phyloP scores from a whole-genome alignment of 208 protist species.

The Naegleria gruberi region DNA sequence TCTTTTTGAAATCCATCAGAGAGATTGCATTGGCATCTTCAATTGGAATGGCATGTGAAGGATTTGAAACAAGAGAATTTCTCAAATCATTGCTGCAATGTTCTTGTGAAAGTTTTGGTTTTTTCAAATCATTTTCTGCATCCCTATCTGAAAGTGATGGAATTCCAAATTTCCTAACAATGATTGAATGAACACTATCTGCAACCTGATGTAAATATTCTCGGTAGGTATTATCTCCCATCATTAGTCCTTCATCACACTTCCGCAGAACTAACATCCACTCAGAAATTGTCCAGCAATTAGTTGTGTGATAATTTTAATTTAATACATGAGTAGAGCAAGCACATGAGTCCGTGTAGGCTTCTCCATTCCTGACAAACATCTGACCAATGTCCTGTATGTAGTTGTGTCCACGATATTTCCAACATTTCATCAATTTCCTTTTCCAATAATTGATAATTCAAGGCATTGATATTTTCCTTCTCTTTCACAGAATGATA shows the following conservation, averaged over 20 bases:
- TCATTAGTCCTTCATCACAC: not conserved
- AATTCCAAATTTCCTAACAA: not conserved
- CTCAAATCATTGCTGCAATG: not conserved
- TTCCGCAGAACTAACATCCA: not conserved
- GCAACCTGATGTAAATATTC: not conserved
- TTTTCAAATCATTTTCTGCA: not conserved
- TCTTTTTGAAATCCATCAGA: not conserved
- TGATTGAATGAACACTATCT: not conserved
- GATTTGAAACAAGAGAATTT: not conserved
- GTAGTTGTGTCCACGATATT: not conserved
- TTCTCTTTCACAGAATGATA: not conserved
- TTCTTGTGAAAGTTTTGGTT: not conserved
- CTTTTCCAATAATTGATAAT: not conserved
- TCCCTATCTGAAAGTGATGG: too few relatives aligned
- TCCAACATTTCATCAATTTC: not conserved
- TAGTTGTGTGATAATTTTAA: not conserved
- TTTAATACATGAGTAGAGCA: not conserved
- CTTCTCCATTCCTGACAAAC: slow-evolving; percentile 4
- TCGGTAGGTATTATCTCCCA: not conserved
- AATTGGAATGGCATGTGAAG: not conserved
- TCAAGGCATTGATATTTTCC: too few relatives aligned
- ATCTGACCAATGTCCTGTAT: slow-evolving; percentile 17
- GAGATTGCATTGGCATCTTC: not conserved
- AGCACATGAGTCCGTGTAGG: not conserved
- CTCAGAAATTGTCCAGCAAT: not conserved